Evolutionary conservation across 1,284 basidiomycete species (phyloP), one percentile per base, ranked within the genome.

Genomic region (Heterobasidion irregulare): DNA sequence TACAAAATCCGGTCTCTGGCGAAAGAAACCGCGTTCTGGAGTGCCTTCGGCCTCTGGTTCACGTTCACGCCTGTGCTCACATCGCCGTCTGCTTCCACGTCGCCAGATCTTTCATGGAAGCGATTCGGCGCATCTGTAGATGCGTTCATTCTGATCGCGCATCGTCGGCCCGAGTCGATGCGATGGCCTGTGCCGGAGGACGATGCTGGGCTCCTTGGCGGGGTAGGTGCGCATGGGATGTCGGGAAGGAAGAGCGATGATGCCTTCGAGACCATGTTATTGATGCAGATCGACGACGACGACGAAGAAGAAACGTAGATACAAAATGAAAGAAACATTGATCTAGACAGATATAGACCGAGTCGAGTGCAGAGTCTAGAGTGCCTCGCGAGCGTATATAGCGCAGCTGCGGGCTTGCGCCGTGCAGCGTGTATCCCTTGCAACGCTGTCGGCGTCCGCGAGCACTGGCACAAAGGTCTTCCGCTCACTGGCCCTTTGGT

Each of bases 31-130:
- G 75, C 84, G 0, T 94, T 94, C 67, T 94, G 91, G 91, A 73
- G 76, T 10, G 84, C 85, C 0, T 88, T 94, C 60, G 89, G 90
- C 15, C 68, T 86, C 1, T 94, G 89, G 90, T 94, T 93, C 70
- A 66, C 75, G 8, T 89, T 86, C 58, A 65, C 70, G 47, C 83
- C 87, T 1, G 83, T 92, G 3, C 69, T 87, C 8, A 65, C 65
- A 10, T 48, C 51, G n/a, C 10, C 53, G 38, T 8, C 33, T 18
- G 32, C 36, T 19, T 54, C 55, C 19, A 2, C 33, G 34, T 13
- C 38, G 38, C 46, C 48, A 5, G 47, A 45, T 3, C 47, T 33
- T 8, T 32, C 50, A 19, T 70, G 68, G 67, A 49, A 48, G 19
- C 62, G 64, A 8, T 64, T 66, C 57, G 65, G 63, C 6, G 64